Conservation (phyloP, 2,329 filamentous ascomycete species). For the Geosmithia putterillii region DNA sequence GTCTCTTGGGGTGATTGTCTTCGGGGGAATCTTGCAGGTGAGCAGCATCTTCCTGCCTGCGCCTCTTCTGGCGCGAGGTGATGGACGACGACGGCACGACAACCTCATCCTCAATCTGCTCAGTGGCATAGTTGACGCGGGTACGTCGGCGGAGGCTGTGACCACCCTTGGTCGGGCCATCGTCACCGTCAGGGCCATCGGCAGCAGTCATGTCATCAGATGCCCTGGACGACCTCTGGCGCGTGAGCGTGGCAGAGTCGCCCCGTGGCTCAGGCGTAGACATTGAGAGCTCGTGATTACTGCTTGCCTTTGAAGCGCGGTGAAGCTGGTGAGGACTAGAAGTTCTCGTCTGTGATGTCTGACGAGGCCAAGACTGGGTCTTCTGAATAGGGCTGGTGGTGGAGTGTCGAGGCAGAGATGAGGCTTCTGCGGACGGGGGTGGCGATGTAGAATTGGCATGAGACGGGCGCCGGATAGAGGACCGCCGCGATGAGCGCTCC, state of each 20-base stretch:
- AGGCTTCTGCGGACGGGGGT: slow-evolving; percentile 18
- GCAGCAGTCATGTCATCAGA: neutral
- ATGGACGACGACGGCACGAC: slow-evolving; percentile 17
- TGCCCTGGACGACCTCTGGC: neutral
- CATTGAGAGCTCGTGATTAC: slow-evolving; percentile 12
- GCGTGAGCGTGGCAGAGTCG: slow-evolving; percentile 13
- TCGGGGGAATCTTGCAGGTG: slow-evolving; percentile 8
- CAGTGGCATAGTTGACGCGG: slow-evolving; percentile 44
- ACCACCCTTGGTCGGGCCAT: slow-evolving; percentile 42
- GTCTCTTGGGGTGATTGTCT: slow-evolving; percentile 19
- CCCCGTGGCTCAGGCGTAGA: neutral
- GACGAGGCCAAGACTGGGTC: slow-evolving; percentile 1
- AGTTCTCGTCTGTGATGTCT: neutral
- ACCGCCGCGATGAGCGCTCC: slow-evolving; percentile 16
- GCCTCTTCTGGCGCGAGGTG: slow-evolving; percentile 19
- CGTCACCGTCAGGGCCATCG: slow-evolving; percentile 22
- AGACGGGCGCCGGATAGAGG: neutral
- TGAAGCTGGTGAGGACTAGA: neutral
- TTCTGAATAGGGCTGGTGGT: slow-evolving; percentile 18
- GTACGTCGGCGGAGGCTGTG: slow-evolving; percentile 45
- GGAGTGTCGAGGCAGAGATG: slow-evolving; percentile 15
- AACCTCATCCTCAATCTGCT: slow-evolving; percentile 37
- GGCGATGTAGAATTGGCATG: slow-evolving; percentile 13
- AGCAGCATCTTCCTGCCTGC: slow-evolving; percentile 9
- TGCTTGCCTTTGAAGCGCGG: slow-evolving; percentile 13